Conservation (phyloP, 495 filamentous ascomycete genomes). For the Rhypophila decipiens region DNA sequence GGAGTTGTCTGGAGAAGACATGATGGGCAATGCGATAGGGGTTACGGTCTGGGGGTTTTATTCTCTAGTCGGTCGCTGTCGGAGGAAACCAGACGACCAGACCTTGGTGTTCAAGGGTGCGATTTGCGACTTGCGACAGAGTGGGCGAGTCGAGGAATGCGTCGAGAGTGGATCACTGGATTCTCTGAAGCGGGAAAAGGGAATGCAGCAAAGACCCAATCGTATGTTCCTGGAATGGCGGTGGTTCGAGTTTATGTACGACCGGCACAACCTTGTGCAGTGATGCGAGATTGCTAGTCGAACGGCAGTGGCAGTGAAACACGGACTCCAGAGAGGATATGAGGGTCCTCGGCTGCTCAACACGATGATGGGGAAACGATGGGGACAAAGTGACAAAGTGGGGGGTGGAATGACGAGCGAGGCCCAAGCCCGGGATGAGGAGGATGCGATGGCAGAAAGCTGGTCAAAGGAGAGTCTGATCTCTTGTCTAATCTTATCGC, state of each 20-base stretch:
- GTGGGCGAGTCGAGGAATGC: neutral
- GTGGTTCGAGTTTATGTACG: conserved; percentile 20
- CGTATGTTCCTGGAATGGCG: conserved; percentile 22
- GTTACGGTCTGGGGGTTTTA: neutral
- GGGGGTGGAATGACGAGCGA: conserved; percentile 22
- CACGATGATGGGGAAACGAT: neutral
- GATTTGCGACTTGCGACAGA: neutral
- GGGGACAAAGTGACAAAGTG: neutral
- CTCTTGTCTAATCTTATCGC: neutral
- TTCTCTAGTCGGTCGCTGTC: neutral
- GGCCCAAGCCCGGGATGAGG: conserved; percentile 4
- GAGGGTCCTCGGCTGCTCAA: neutral
- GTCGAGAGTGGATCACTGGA: neutral
- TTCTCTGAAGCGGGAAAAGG: neutral
- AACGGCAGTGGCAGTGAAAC: conserved; percentile 21
- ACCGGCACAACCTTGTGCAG: too few relatives aligned
- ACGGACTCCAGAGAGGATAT: conserved; percentile 8
- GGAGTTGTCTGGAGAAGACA: conserved; percentile 35
- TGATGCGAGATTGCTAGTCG: conserved; percentile 5
- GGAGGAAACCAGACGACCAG: neutral
- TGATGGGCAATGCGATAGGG: conserved; percentile 11
- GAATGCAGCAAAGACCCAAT: too few relatives aligned
- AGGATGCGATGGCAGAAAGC: neutral
- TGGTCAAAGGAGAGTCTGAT: too few relatives aligned
- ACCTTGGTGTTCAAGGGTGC: neutral